These are phyloP conservation scores for Colletotrichum viniferum DNA, from an alignment of 2,329 filamentous ascomycete genomes.

Conservation along the genomic window DNA sequence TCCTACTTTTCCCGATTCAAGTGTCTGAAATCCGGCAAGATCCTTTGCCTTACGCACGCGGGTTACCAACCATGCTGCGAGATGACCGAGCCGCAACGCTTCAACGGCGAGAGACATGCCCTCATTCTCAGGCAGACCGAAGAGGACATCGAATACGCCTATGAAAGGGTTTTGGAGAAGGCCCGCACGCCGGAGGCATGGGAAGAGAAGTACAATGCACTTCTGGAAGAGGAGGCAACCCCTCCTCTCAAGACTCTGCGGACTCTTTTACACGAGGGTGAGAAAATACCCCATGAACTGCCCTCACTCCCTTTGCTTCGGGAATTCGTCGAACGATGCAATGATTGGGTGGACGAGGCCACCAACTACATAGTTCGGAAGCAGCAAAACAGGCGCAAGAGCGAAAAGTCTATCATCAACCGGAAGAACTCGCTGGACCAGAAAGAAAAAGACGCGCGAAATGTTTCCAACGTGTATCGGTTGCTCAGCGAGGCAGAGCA, in stretches of 20 bases:
- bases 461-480: conserved; percentile 85
- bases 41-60: conserved; percentile 82
- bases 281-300: conserved; percentile 92
- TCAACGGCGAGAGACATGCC: conserved; percentile 71
- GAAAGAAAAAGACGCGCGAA: conserved; percentile 88
- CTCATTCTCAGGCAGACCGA: conserved; percentile 80
- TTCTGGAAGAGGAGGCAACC: conserved; percentile 81
- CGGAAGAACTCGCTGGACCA: conserved; percentile 65
- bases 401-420: conserved; percentile 83
- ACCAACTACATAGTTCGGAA: conserved; percentile 96
- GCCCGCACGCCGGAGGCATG: conserved; percentile 84
- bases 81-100: conserved; percentile 67
- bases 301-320: conserved; percentile 81
- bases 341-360: conserved; percentile 97
- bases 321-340: conserved; percentile 93
- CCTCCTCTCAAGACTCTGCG: conserved; percentile 88
- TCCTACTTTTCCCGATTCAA: conserved; percentile 90
- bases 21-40: conserved; percentile 81
- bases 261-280: conserved; percentile 86
- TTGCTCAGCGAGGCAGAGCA: conserved; percentile 83
- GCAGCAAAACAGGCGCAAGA: conserved; percentile 95
- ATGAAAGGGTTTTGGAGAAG: conserved; percentile 83
- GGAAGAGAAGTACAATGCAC: conserved; percentile 86
- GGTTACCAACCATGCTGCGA: conserved; percentile 84
- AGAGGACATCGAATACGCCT: conserved; percentile 68